Evolutionary conservation across 2,329 filamentous ascomycete species (phyloP).

Genomic region (Neonectria magnoliae): DNA sequence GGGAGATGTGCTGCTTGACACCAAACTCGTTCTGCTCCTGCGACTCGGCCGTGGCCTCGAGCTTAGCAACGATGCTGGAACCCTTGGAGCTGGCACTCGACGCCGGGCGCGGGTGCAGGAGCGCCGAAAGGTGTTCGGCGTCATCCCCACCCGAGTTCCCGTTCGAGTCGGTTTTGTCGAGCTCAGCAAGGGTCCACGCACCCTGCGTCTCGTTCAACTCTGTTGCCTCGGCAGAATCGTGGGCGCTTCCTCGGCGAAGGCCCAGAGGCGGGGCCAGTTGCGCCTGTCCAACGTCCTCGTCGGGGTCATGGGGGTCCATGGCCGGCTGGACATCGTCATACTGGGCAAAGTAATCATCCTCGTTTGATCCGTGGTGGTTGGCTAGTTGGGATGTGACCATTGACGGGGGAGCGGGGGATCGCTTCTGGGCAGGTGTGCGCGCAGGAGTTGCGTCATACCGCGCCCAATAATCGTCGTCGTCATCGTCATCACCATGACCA

Average conservation of each 20-base stretch:
- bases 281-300: constrained; percentile 63
- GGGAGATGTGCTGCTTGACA: constrained; percentile 81
- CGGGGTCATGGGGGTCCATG: constrained; percentile 83
- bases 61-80: constrained; percentile 68
- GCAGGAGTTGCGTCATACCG: constrained; percentile 78
- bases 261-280: constrained; percentile 49
- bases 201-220: constrained; percentile 45
- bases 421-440: constrained; percentile 69
- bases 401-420: constrained; percentile 67
- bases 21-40: constrained; percentile 75
- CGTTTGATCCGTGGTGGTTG: constrained; percentile 51
- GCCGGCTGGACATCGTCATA: constrained; percentile 84
- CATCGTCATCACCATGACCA: constrained; percentile 61
- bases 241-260: constrained; percentile 29
- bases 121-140: constrained; percentile 49
- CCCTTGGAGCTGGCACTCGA: constrained; percentile 68
- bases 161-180: constrained; percentile 52
- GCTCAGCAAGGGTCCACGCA: constrained; percentile 57
- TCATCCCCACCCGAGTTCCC: constrained; percentile 41
- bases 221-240: constrained; percentile 29
- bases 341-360: constrained; percentile 79
- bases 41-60: constrained; percentile 65
- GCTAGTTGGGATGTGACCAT: constrained; percentile 39
- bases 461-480: constrained; percentile 84
- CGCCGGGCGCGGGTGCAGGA: constrained; percentile 67